Evolutionary conservation across 164 flowering plant genomes (phyloP).

Genomic region (Saururus chinensis): DNA sequence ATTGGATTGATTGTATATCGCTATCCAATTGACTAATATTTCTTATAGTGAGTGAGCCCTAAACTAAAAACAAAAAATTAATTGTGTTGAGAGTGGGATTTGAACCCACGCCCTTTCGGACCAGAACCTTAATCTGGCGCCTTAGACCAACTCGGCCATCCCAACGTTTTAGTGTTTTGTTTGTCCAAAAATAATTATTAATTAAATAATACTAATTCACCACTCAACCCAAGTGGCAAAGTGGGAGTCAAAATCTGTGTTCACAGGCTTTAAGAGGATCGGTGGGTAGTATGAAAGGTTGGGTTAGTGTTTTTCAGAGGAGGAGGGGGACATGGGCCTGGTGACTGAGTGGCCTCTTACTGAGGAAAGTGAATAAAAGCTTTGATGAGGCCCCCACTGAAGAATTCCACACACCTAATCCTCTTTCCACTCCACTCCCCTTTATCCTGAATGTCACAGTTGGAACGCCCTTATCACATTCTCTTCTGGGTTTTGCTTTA

Average conservation of each 20-base stretch:
- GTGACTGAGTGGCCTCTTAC: not conserved
- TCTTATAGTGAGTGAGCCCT: too few relatives aligned
- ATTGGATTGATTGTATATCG: too few relatives aligned
- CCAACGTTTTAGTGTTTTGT: slow-evolving; percentile 23
- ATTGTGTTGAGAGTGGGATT: slow-evolving; percentile 82
- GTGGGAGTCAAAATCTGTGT: too few relatives aligned
- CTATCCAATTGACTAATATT: too few relatives aligned
- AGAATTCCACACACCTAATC: not conserved
- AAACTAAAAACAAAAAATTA: too few relatives aligned
- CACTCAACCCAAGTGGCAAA: too few relatives aligned
- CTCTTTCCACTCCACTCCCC: not conserved
- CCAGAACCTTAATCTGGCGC: slow-evolving; percentile 98
- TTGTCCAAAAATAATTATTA: too few relatives aligned
- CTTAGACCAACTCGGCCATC: slow-evolving; percentile 97
- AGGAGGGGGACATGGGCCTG: not conserved
- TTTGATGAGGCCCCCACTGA: not conserved
- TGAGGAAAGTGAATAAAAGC: not conserved
- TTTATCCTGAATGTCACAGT: not conserved
- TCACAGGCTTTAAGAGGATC: too few relatives aligned
- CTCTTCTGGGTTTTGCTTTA: slow-evolving; percentile 7
- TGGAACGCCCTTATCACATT: not conserved
- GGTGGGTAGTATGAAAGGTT: too few relatives aligned
- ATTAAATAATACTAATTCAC: too few relatives aligned
- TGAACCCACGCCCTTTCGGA: slow-evolving; percentile 99
- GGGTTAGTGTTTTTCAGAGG: not conserved